Evolutionary conservation across 306 rosid species (phyloP), one percentile per base, ranked within the genome.

Genomic region (Begonia loranthoides): DNA sequence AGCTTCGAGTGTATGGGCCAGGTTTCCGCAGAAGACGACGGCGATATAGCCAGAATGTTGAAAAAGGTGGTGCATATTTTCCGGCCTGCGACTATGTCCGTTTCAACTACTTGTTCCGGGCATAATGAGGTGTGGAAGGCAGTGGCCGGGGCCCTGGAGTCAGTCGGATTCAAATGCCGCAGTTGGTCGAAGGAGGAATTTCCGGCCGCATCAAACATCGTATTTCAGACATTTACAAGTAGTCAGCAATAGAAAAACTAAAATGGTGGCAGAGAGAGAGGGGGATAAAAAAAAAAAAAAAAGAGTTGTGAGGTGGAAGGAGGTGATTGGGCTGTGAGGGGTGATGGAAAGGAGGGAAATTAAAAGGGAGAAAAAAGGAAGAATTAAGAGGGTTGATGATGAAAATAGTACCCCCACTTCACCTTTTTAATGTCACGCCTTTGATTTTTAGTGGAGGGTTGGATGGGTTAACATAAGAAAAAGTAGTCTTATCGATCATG

Each of bases 81-180:
- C 80, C 73, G 95, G 44, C 99, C 99, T n/a, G 99, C 79, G 12
- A 86, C 77, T 2, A 79, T 90, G 79, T 90, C 99, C 0, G 81
- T 90, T 3, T 70, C 96, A 5, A 79, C 67, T 1, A 76, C 88
- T 1, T 53, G 76, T 44, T 54, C 57, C 7, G 50, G 72, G 59
- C 59, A 54, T 10, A 43, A n/a, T 19, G 81, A 72, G 41, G 68
- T 71, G 15, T 82, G 93, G 97, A 63, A 52, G 54, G 52, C 72
- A 14, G 79, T 82, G 52, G 83, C 76, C 0, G 54, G 65, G 0
- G 94, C 90, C 0, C 65, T 85, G 43, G 97, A 85, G 78, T 76
- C 78, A 22, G 52, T 80, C 4, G 97, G 97, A 3, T 33, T 82
- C 67, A 89, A 85, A 76, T 76, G 93, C 60, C 74, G 90, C 73